Conservation (phyloP, 1,139 yeast species). For the Saccharomycopsis phalli region DNA sequence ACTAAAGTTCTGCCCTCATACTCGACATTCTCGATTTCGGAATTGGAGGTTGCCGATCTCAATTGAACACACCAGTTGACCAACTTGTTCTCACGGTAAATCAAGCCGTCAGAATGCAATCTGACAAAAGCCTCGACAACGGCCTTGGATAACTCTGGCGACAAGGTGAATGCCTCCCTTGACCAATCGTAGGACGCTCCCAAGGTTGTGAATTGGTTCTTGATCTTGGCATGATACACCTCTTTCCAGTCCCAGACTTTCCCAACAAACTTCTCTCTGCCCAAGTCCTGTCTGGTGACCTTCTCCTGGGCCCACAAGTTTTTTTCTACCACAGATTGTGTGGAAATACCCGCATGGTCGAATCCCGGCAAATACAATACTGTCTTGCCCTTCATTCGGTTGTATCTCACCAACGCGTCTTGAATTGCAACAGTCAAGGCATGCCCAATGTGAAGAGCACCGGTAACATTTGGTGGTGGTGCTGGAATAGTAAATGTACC, state of each 20-base stretch:
- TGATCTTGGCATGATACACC: constrained; percentile 79
- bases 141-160: constrained; percentile 67
- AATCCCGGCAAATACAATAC: constrained; percentile 92
- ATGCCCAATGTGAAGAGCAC: constrained; percentile 98
- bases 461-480: constrained; percentile 98
- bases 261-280: constrained; percentile 80
- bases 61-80: constrained; percentile 95
- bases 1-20: constrained; percentile 73
- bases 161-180: constrained; percentile 88
- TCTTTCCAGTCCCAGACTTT: constrained; percentile 99
- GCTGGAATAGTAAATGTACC: constrained; percentile 90
- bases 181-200: constrained; percentile 98
- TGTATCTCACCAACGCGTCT: constrained; percentile 84
- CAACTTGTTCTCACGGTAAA: constrained; percentile 87
- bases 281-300: constrained; percentile 89
- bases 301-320: constrained; percentile 84
- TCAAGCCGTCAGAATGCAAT: constrained; percentile 89
- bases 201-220: constrained; percentile 70
- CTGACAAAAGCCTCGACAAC: constrained; percentile 89
- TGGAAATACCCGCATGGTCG: constrained; percentile 98
- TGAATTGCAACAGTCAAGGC: constrained; percentile 94
- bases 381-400: constrained; percentile 96
- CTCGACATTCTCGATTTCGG: constrained; percentile 92
- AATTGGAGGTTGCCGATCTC: constrained; percentile 90
- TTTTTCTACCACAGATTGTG: constrained; percentile 97